Evolutionary conservation across 306 rosid species (phyloP).

Genomic region (Rosa rugosa): DNA sequence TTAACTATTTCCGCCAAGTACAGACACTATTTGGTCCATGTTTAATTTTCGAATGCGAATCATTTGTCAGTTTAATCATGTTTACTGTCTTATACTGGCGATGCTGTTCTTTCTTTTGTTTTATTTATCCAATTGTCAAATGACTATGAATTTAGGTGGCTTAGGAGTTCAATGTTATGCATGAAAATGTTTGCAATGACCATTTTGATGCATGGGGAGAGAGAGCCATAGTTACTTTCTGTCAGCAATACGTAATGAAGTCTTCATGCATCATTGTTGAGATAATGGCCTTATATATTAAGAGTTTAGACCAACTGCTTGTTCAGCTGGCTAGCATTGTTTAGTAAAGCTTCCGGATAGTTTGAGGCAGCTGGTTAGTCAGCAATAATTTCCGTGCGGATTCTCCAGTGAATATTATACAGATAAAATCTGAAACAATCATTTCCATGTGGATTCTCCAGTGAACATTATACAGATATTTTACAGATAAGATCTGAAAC

Average conservation of each 20-base stretch:
- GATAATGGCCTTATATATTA: too few relatives aligned
- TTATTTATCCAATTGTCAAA: background rate
- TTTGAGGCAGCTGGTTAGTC: background rate
- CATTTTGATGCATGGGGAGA: background rate
- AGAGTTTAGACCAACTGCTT: background rate
- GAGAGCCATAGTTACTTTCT: background rate
- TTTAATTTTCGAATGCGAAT: background rate
- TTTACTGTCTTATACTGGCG: background rate
- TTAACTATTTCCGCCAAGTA: background rate
- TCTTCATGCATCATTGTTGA: background rate
- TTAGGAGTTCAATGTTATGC: background rate
- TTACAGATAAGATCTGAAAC: too few relatives aligned
- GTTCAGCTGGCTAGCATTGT: too few relatives aligned
- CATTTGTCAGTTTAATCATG: background rate
- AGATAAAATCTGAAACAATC: too few relatives aligned
- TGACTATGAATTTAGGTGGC: background rate
- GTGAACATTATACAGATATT: background rate
- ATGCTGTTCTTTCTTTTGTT: background rate
- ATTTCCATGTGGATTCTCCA: background rate
- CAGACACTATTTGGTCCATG: background rate
- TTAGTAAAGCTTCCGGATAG: background rate
- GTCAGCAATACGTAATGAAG: background rate
- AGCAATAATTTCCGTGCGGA: too few relatives aligned
- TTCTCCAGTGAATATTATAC: background rate
- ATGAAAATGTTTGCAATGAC: background rate